Conservation (phyloP, 148 eudicot genomes). For the Spergularia bocconei region DNA sequence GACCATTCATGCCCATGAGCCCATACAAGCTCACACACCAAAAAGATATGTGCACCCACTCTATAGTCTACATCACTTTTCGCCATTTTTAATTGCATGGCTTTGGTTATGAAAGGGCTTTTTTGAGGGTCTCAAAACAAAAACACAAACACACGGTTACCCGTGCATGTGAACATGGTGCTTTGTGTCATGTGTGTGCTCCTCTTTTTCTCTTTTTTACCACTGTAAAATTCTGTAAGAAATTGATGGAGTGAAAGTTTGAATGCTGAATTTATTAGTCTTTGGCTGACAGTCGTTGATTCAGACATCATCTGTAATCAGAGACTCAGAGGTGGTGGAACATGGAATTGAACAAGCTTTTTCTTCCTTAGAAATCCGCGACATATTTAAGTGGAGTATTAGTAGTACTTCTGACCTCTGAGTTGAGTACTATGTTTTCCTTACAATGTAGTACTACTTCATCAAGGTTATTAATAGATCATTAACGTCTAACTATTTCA, state of each 20-base stretch:
- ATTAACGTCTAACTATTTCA: too few species aligned
- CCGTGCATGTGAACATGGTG: conserved; percentile 25
- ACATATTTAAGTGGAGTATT: background rate
- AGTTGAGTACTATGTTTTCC: too few species aligned
- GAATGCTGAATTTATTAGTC: background rate
- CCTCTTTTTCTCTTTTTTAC: background rate
- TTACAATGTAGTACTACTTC: too few species aligned
- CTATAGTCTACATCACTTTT: too few species aligned
- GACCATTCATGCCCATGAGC: too few species aligned
- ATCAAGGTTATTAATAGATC: too few species aligned
- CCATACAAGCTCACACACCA: too few species aligned
- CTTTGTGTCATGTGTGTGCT: too few species aligned
- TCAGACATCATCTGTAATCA: background rate
- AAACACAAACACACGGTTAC: background rate
- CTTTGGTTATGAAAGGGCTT: background rate
- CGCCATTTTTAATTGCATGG: background rate
- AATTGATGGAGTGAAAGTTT: background rate
- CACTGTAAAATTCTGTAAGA: too few species aligned
- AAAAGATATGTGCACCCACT: too few species aligned
- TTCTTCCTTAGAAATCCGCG: background rate
- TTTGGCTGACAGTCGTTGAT: background rate
- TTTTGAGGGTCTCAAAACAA: conserved; percentile 10
- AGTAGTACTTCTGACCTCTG: too few species aligned
- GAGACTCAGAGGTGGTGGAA: background rate
- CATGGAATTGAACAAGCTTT: background rate